Evolutionary conservation across 768 basidiomycete genomes (phyloP).

Genomic region (Termitomyces sp.): DNA sequence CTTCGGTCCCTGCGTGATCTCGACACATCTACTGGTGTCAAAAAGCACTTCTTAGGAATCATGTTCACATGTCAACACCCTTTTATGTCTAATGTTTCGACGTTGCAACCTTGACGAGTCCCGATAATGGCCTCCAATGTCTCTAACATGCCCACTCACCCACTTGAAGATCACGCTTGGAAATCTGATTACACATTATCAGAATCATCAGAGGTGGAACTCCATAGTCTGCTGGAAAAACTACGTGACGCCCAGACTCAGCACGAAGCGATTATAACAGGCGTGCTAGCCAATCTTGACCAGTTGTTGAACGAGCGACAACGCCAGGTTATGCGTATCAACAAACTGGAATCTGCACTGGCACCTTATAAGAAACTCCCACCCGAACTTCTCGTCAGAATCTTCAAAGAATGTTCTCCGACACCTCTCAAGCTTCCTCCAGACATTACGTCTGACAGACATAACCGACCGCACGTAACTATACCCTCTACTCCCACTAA

Average conservation of each 20-base stretch:
- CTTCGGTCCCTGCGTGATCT: too few species aligned
- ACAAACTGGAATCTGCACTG: slow-evolving; percentile 1
- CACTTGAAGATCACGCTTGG: slow-evolving; percentile 2
- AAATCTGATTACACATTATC: neutral
- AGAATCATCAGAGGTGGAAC: neutral
- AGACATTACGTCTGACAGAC: neutral
- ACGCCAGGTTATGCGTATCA: neutral
- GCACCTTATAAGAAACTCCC: slow-evolving; percentile 4
- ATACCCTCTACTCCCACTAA: neutral
- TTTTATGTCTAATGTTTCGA: neutral
- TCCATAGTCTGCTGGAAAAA: neutral
- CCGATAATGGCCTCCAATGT: neutral
- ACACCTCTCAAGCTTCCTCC: neutral
- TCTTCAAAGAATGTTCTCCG: neutral
- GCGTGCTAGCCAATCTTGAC: neutral
- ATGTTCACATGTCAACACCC: too few species aligned
- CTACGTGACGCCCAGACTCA: neutral
- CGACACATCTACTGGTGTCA: too few species aligned
- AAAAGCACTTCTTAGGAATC: too few species aligned
- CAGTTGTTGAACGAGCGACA: neutral
- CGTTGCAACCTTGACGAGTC: neutral
- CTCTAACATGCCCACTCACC: neutral
- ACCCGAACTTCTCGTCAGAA: slow-evolving; percentile 1
- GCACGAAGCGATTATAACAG: neutral
- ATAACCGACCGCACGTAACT: neutral